Evolutionary conservation across 108 stramenopile species (phyloP), one percentile per base, ranked within the genome.

Genomic region (Conticribra weissflogii): DNA sequence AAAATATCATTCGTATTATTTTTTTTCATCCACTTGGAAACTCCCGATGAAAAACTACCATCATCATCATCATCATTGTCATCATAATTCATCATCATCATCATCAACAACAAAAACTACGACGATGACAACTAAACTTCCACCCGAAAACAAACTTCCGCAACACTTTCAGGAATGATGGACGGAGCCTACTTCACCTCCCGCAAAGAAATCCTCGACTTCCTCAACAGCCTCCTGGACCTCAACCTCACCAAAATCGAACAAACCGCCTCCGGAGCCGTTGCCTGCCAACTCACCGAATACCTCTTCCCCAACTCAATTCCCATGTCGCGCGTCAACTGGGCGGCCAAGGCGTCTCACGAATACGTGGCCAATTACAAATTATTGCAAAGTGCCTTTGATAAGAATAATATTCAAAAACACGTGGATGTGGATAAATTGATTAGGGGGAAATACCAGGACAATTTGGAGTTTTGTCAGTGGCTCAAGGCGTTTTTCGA

Each of bases 401-500:
- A 65, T 52, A 93, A 90, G 44, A 63, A 96, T 24, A 74, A 84
- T 3, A 87, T 98, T 28, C 87, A 91, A 44, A 72, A 86, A 21
- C 76, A 88, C 56, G 83, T 98, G n/a, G 95, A 96, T 66, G 98
- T 97, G 85, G 98, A 98, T 81, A 97, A 98, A 63, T 86, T 95
- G 76, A 94, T 92, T 74, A 78, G 86, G 32, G 92, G 83, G 0
- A 96, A 91, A 83, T 95, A 95, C 78, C 90, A 90, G 76, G 98
- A 98, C 81, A 98, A 98, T 80, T 83, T 99, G 36, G 99, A 99
- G 67, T 98, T 98, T 70, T 96, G 97, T 79, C 99, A 99, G 87
- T 98, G 95, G 96, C 81, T 97, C 72, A 98, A 98, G 84, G 88
- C 91, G 4, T 98, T 98, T 76, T 92, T 79, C 70, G 99, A 99